Evolutionary conservation across 495 filamentous ascomycete species (phyloP).

Genomic region (Penicillium lagena): DNA sequence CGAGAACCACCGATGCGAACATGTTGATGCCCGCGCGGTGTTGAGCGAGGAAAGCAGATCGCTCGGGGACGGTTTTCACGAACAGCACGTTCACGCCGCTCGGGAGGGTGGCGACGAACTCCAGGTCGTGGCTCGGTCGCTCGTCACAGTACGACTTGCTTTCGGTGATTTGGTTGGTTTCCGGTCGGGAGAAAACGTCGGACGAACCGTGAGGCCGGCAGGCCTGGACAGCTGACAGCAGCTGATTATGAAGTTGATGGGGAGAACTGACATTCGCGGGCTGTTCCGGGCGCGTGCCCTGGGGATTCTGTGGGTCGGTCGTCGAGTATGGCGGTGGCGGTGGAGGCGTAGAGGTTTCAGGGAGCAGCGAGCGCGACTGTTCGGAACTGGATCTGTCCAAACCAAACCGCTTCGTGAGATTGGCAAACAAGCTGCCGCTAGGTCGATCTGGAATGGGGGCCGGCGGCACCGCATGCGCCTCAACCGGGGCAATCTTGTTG

Average conservation of each 20-base stretch:
- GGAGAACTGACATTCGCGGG: slow-evolving; percentile 38
- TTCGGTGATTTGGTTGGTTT: slow-evolving; percentile 71
- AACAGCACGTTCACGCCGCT: slow-evolving; percentile 70
- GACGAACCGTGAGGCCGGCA: slow-evolving; percentile 74
- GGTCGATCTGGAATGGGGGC: slow-evolving; percentile 27
- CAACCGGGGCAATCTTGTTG: slow-evolving; percentile 16
- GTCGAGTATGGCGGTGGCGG: slow-evolving; percentile 36
- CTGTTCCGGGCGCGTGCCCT: slow-evolving; percentile 29
- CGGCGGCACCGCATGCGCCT: slow-evolving; percentile 14
- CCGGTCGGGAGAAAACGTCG: slow-evolving; percentile 60
- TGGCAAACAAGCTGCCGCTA: slow-evolving; percentile 55
- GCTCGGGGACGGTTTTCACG: slow-evolving; percentile 43
- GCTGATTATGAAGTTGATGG: slow-evolving; percentile 46
- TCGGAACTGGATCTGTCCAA: slow-evolving; percentile 41
- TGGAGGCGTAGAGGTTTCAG: slow-evolving; percentile 25
- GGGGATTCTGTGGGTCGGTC: slow-evolving; percentile 29
- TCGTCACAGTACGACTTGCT: slow-evolving; percentile 85
- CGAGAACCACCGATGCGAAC: slow-evolving; percentile 66
- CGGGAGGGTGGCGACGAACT: slow-evolving; percentile 62
- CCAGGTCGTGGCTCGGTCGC: slow-evolving; percentile 72
- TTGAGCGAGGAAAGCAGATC: slow-evolving; percentile 51
- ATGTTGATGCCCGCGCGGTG: slow-evolving; percentile 58
- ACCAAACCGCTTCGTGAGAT: slow-evolving; percentile 56
- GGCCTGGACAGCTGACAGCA: slow-evolving; percentile 74
- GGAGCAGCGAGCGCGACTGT: slow-evolving; percentile 19